Evolutionary conservation across 2,329 filamentous ascomycete genomes (phyloP).

Genomic region (Curvularia hawaiiensis): DNA sequence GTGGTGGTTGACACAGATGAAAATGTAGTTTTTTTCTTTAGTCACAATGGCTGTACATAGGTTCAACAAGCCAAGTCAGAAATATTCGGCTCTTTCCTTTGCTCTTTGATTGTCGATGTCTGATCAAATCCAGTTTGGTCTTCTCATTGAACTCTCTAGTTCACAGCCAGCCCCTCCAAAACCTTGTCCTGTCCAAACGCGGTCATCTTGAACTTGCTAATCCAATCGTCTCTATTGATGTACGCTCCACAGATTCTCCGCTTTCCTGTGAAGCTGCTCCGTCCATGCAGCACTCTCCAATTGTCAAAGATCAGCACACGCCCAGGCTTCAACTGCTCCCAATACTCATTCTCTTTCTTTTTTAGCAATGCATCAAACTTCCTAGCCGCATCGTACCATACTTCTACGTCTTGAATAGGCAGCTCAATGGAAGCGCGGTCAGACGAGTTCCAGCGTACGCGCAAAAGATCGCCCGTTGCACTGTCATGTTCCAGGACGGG

Average conservation of each 20-base stretch:
- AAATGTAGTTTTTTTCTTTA: conserved; percentile 19
- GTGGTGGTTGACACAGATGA: conserved; percentile 13
- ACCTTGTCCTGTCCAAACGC: conserved; percentile 21
- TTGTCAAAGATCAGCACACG: conserved; percentile 92
- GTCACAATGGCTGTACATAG: conserved; percentile 36
- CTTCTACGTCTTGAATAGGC: conserved; percentile 56
- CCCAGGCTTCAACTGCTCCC: conserved; percentile 82
- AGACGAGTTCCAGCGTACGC: conserved; percentile 92
- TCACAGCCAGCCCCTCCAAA: conserved; percentile 7
- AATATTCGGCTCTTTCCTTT: conserved; percentile 28
- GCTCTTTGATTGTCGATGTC: neutral
- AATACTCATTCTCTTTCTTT: conserved; percentile 70
- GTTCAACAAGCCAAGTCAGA: conserved; percentile 21
- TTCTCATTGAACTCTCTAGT: neutral
- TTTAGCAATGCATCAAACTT: conserved; percentile 74
- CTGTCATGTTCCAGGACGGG: conserved; percentile 72
- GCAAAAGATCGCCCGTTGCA: conserved; percentile 54
- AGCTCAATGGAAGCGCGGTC: conserved; percentile 74
- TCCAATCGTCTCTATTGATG: conserved; percentile 38
- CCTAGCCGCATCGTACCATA: conserved; percentile 82
- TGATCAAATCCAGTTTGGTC: neutral
- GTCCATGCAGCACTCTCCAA: conserved; percentile 89
- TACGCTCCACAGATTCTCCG: conserved; percentile 91
- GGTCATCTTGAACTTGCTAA: conserved; percentile 32
- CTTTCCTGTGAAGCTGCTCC: conserved; percentile 80